Evolutionary conservation across 768 basidiomycete genomes (phyloP), one percentile per base, ranked within the genome.

Genomic region (Leccinellum rugosiceps): DNA sequence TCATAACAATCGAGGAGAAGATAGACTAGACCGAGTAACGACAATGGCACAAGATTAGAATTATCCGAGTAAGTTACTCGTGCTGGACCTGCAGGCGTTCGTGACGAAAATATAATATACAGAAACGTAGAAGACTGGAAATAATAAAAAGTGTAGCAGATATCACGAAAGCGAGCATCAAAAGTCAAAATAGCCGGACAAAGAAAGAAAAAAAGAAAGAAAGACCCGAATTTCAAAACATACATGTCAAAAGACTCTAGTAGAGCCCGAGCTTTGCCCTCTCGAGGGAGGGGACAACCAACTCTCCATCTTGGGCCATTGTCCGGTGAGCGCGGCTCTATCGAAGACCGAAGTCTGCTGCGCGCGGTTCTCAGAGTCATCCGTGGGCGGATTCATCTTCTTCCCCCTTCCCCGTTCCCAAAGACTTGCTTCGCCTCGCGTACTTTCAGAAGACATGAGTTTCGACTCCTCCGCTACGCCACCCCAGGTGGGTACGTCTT

Each of bases 291-390:
- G 63, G 19, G 70, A 60, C 56, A 71, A 34, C 70, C 71, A 72
- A 45, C 55, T 73, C 63, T 72, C 71, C 72, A 74, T 68, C 65
- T 71, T 74, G 52, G 70, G 72, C 71, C 71, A 70, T 35, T 65
- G 70, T 28, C 66, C 71, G 48, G 65, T 47, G 34, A 64, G 13
- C 56, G 62, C 64, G 58, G 70, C 67, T 63, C 59, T 66, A 62
- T 69, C 68, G 55, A 64, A 67, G 55, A 34, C 63, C 50, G 67
- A 56, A 25, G 68, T 31, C 59, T 63, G 60, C 53, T 68, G 69
- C 43, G 44, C 61, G 59, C 68, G 66, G 55, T 63, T 64, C 47
- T 62, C 65, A 46, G 25, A 3, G 47, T 70, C 64, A 32, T 59
- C 63, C 19, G 35, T 46, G 26, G 53, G 47, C 31, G 61, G 51